Percentiles rank a stretch among this genome's conserved stretches.
Evolutionary conservation across 192 early-diverging fungal genomes (phyloP).

Genomic region (Gryganskiella cystojenkinii): DNA sequence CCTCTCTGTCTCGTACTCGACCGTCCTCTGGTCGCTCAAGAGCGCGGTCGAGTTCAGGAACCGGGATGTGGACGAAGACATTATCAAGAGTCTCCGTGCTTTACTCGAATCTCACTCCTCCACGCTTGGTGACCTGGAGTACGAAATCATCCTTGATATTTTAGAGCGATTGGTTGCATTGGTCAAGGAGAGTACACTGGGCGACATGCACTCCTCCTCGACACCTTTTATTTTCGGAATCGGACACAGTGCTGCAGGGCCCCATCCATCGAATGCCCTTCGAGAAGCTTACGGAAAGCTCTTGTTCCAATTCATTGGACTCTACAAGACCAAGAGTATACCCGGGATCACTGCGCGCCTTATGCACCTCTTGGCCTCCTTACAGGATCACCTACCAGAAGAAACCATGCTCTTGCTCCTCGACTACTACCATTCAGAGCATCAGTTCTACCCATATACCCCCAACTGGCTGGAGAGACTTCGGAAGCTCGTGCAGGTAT

Average conservation of each 20-base stretch:
- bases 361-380: conserved; percentile 56
- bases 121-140: conserved; percentile 54
- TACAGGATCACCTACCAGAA: conserved; percentile 57
- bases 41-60: conserved; percentile 32
- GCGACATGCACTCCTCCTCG: background rate
- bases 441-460: conserved; percentile 64
- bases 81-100: conserved; percentile 25
- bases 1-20: conserved; percentile 49
- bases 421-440: conserved; percentile 62
- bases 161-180: conserved; percentile 25
- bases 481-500: conserved; percentile 53
- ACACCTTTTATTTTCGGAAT: conserved; percentile 29
- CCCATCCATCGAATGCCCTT: conserved; percentile 6
- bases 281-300: conserved; percentile 39
- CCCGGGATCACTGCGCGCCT: conserved; percentile 56
- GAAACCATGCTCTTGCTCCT: conserved; percentile 55
- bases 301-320: conserved; percentile 34
- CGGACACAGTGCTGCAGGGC: conserved; percentile 3
- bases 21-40: conserved; percentile 51
- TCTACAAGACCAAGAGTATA: conserved; percentile 32
- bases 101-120: conserved; percentile 16
- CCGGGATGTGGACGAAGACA: conserved; percentile 31
- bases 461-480: conserved; percentile 63
- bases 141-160: conserved; percentile 63
- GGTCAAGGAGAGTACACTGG: conserved; percentile 14